Evolutionary conservation across 352 stramenopile genomes (phyloP).

Genomic region (Phytophthora multivora): DNA sequence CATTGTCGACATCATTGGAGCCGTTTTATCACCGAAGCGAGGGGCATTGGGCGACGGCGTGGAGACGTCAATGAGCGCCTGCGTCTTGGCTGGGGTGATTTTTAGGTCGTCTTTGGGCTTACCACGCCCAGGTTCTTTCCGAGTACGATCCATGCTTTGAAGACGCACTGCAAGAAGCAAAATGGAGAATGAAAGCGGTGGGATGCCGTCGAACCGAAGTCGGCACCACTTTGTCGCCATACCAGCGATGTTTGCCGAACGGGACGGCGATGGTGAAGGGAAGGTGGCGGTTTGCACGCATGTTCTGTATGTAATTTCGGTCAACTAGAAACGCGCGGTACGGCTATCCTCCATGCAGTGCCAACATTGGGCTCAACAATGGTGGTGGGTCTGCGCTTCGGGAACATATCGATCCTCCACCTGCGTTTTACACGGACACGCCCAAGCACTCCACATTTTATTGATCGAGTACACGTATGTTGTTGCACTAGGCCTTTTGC

Average conservation of each 20-base stretch:
- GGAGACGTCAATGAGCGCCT: conserved; percentile 70
- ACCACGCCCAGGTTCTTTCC: conserved; percentile 27
- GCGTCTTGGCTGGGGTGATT: conserved; percentile 55
- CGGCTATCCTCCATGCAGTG: conserved; percentile 28
- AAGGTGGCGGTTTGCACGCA: conserved; percentile 14
- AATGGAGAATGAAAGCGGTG: conserved; percentile 18
- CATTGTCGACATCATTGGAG: conserved; percentile 25
- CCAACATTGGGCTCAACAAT: conserved; percentile 6
- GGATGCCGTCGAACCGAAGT: not conserved
- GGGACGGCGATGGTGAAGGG: conserved; percentile 8
- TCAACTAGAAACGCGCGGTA: conserved; percentile 36
- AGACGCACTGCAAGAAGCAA: conserved; percentile 21
- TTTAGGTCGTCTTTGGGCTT: conserved; percentile 42
- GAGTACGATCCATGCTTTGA: conserved; percentile 42
- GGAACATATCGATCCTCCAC: conserved; percentile 17
- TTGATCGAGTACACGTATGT: too few relatives aligned
- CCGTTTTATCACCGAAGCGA: conserved; percentile 22
- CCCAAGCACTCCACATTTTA: not conserved
- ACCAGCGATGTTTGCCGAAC: conserved; percentile 18
- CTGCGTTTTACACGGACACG: conserved; percentile 19
- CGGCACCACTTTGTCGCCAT: conserved; percentile 1
- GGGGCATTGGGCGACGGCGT: conserved; percentile 47
- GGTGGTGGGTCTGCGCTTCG: not conserved
- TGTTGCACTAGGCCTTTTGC: not conserved
- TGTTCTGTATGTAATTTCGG: conserved; percentile 36